phyloP scores from a whole-genome alignment of 768 basidiomycete genomes.

The Lactarius quietus region DNA sequence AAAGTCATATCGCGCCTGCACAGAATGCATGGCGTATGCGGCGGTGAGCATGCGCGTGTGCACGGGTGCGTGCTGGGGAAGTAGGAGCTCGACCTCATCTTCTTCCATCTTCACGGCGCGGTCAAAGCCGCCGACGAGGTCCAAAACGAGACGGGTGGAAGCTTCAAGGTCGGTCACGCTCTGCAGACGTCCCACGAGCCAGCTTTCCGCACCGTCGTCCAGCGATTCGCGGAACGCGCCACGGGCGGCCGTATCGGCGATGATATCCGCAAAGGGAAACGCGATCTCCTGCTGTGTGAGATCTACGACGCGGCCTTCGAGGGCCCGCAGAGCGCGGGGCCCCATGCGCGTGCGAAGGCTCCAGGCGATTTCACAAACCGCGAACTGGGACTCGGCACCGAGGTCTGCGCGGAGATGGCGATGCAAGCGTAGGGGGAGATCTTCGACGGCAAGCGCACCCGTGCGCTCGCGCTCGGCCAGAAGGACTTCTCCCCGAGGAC shows the following conservation, averaged over 20 bases:
- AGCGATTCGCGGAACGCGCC: slow-evolving; percentile 51
- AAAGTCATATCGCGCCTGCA: slow-evolving; percentile 74
- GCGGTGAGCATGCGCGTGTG: slow-evolving; percentile 62
- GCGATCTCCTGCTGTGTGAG: slow-evolving; percentile 74
- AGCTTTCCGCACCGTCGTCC: slow-evolving; percentile 56
- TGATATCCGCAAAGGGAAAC: slow-evolving; percentile 71
- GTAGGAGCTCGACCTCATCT: slow-evolving; percentile 57
- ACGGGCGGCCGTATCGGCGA: slow-evolving; percentile 59
- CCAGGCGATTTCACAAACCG: slow-evolving; percentile 61
- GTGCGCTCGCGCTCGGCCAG: slow-evolving; percentile 78
- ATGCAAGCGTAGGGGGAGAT: slow-evolving; percentile 59
- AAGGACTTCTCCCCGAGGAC: slow-evolving; percentile 44
- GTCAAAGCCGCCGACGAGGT: slow-evolving; percentile 70
- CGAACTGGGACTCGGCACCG: slow-evolving; percentile 48
- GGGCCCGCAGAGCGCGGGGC: slow-evolving; percentile 28
- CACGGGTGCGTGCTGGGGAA: slow-evolving; percentile 52
- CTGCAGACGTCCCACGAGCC: slow-evolving; percentile 59
- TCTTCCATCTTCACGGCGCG: slow-evolving; percentile 69
- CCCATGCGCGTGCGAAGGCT: slow-evolving; percentile 56
- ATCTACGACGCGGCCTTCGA: slow-evolving; percentile 60
- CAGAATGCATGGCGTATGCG: slow-evolving; percentile 56
- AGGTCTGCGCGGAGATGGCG: slow-evolving; percentile 45
- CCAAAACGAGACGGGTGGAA: slow-evolving; percentile 54
- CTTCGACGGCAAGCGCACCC: slow-evolving; percentile 59
- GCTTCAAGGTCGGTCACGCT: slow-evolving; percentile 54